These are phyloP conservation scores for Phytophthora pisi DNA, from an alignment of 352 stramenopile species.

Conservation along the genomic window DNA sequence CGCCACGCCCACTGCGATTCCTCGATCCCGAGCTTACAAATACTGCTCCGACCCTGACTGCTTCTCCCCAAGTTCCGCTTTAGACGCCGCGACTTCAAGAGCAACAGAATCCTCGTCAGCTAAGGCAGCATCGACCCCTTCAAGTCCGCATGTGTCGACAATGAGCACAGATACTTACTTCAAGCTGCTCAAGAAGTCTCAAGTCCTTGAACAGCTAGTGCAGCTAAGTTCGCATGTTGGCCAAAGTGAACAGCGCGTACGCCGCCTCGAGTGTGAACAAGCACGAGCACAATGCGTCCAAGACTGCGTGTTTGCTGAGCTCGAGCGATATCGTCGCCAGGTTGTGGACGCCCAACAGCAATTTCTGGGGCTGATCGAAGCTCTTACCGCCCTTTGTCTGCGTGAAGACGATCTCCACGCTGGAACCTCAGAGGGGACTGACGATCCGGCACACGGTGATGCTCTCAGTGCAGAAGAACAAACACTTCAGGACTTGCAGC, in stretches of 20 bases:
- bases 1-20: slow-evolving; percentile 3
- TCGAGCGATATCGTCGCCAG: slow-evolving; percentile 58
- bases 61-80: slow-evolving; percentile 19
- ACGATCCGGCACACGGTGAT: slow-evolving; percentile 17
- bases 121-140: slow-evolving; percentile 9
- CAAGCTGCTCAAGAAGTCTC: slow-evolving; percentile 67
- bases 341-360: slow-evolving; percentile 57
- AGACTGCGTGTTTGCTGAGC: slow-evolving; percentile 52
- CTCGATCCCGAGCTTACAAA: slow-evolving; percentile 33
- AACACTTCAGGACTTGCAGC: slow-evolving; percentile 56
- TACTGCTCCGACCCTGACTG: slow-evolving; percentile 46
- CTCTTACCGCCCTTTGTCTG: slow-evolving; percentile 48
- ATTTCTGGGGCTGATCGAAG: slow-evolving; percentile 57
- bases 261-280: slow-evolving; percentile 52
- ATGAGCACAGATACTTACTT: slow-evolving; percentile 72
- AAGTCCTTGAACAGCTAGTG: slow-evolving; percentile 65
- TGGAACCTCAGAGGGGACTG: slow-evolving; percentile 1
- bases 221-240: slow-evolving; percentile 46
- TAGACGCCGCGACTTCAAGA: slow-evolving; percentile 5
- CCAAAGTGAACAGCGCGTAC: slow-evolving; percentile 50
- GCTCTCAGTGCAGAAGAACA: slow-evolving; percentile 45
- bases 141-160: slow-evolving; percentile 13
- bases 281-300: slow-evolving; percentile 56
- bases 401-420: slow-evolving; percentile 45
- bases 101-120: not conserved